Conservation (phyloP, 164 flowering plant species). For the Paratinospora sagittata region DNA sequence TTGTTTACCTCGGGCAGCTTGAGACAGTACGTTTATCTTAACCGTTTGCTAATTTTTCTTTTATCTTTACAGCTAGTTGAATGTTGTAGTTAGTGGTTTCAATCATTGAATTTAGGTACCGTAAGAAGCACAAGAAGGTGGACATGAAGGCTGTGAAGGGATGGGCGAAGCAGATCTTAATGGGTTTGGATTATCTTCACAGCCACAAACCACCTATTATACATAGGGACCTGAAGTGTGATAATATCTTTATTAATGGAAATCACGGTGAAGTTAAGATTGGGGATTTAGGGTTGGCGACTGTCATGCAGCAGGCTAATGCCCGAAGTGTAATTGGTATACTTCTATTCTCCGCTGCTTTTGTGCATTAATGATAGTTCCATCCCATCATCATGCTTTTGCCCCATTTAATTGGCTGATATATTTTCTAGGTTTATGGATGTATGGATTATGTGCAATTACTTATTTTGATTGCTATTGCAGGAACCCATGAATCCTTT, state of each 20-base stretch:
- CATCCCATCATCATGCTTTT: neutral
- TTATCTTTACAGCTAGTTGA: neutral
- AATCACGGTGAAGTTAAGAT: conserved; percentile 65
- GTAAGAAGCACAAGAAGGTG: conserved; percentile 51
- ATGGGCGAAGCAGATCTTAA: conserved; percentile 64
- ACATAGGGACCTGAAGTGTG: conserved; percentile 68
- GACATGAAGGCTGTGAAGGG: conserved; percentile 61
- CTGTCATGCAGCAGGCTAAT: conserved; percentile 47
- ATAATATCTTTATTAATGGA: conserved; percentile 61
- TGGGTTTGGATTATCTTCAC: conserved; percentile 55
- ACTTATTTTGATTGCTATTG: neutral
- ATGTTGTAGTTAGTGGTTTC: conserved; percentile 9
- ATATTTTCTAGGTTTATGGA: neutral
- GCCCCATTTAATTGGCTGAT: neutral
- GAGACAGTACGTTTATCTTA: conserved; percentile 44
- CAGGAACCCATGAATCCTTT: neutral
- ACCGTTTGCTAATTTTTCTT: too few relatives aligned
- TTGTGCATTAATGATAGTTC: neutral
- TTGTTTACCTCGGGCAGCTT: conserved; percentile 69
- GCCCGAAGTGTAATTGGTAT: conserved; percentile 54
- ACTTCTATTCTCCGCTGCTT: neutral
- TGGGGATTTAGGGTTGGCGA: conserved; percentile 68
- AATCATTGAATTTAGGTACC: conserved; percentile 33
- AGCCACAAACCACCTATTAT: conserved; percentile 55
- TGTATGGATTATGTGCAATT: neutral